These are phyloP conservation scores for Botrytis elliptica DNA, from an alignment of 2,329 filamentous ascomycete species.

Conservation along the genomic window DNA sequence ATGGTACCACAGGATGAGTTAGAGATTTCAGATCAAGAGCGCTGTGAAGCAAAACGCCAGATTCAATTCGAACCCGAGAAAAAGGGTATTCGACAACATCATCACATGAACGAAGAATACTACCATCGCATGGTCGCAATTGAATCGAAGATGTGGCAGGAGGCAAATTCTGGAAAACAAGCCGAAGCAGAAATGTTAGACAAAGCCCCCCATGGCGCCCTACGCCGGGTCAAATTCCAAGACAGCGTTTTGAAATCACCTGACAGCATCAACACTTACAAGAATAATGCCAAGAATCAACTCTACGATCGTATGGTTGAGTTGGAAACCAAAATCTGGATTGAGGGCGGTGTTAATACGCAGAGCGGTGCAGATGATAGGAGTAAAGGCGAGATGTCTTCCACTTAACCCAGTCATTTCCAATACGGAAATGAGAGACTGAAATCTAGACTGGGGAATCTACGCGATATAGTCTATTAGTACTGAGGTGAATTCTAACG, in stretches of 20 bases:
- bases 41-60: not conserved
- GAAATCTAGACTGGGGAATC: fast-evolving
- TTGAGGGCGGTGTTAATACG: not conserved
- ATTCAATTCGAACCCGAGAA: not conserved
- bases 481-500: too few relatives aligned
- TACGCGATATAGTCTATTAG: fast-evolving
- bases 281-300: not conserved
- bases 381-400: not conserved
- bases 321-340: not conserved
- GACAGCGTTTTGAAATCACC: not conserved
- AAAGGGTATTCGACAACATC: not conserved
- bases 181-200: too few relatives aligned
- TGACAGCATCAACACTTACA: not conserved
- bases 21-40: not conserved
- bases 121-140: not conserved
- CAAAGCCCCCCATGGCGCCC: not conserved
- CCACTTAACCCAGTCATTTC: not conserved
- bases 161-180: not conserved
- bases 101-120: not conserved
- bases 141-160: not conserved
- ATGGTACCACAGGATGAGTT: not conserved
- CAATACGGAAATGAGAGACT: not conserved
- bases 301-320: not conserved
- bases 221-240: not conserved
- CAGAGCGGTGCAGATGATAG: not conserved